Percentiles rank a stretch among this genome's conserved stretches.
Conservation (phyloP, 2,329 filamentous ascomycete genomes). For the Coccinonectria pachysandricola region DNA sequence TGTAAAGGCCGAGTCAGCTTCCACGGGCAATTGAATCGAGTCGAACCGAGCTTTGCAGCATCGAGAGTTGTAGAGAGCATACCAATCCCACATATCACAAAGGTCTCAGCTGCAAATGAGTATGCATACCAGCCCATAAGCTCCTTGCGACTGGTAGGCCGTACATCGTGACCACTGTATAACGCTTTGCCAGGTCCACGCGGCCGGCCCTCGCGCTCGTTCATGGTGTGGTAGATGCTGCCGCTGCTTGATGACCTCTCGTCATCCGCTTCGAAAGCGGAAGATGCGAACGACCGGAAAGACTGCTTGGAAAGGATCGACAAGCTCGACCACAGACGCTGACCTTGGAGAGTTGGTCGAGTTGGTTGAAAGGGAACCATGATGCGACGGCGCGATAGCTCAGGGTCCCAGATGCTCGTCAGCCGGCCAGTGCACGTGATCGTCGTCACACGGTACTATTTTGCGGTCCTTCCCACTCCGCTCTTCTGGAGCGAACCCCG, state of each 20-base stretch:
- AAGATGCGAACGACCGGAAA: constrained; percentile 44
- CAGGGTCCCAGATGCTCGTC: too few relatives aligned
- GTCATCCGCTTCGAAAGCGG: constrained; percentile 60
- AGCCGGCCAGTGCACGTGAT: constrained; percentile 22
- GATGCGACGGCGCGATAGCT: too few relatives aligned
- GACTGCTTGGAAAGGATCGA: constrained; percentile 46
- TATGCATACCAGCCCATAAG: constrained; percentile 93
- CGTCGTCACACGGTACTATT: constrained; percentile 14
- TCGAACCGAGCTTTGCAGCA: constrained; percentile 1
- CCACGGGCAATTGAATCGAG: too few relatives aligned
- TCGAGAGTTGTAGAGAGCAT: constrained; percentile 22
- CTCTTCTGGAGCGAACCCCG: too few relatives aligned
- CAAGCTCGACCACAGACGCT: constrained; percentile 36
- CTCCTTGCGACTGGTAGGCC: constrained; percentile 81
- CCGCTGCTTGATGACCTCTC: constrained; percentile 43
- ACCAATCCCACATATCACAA: constrained; percentile 76
- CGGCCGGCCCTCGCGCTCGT: constrained; percentile 25
- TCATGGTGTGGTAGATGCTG: constrained; percentile 20
- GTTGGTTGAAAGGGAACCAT: constrained; percentile 19
- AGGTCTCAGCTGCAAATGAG: constrained; percentile 92
- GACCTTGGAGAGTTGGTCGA: constrained; percentile 32
- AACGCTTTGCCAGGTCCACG: constrained; percentile 35
- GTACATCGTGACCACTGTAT: constrained; percentile 79
- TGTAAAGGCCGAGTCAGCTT: constrained; percentile 24
- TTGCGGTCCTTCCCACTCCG: constrained; percentile 4